Evolutionary conservation across 148 eudicot species (phyloP), one percentile per base, ranked within the genome.

Genomic region (Suaeda aralocaspica): DNA sequence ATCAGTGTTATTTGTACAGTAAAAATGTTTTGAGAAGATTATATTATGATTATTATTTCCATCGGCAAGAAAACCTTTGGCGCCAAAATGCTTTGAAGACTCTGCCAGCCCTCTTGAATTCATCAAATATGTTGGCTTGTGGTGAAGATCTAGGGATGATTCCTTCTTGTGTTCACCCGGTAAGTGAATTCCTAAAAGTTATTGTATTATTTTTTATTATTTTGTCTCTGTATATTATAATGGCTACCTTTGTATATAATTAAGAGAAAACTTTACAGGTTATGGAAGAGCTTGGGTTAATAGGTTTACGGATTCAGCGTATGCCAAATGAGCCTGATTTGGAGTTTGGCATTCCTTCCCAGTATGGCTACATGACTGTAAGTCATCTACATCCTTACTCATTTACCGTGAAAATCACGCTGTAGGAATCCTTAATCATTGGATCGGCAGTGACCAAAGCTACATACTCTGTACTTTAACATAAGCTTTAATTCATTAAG

Each of bases 111-210:
- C 96, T 94, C 71, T 78, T 94, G 77, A 89, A 88, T 81, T 94
- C 96, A 59, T 94, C 98, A 0, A 84, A 91, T 79, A 94, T 94
- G 98, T 82, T 94, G 68, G 83, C 98, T 42, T 94, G 98, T 79
- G 98, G 98, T 29, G 98, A 94, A 84, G 98, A 94, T 83, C 86
- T 94, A 59, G 98, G 98, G 64, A 70, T 94, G 46, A 86, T 94
- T 73, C 98, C 98, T 68, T 88, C 95, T 62, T 94, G 98, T 79
- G 98, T 94, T 77, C 96, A 94, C 81, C 98, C 98, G 34, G 98
- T 94, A 80, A 76, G 89, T 68, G 30, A 62, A 44, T 51, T 13
- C 19, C 50, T 39, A 42, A 41, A 13, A n/a, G n/a, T n/a, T n/a
- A n/a, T n/a, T n/a, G n/a, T n/a, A n/a, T n/a, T 4, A 30, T 63